A percentile compares a stretch with the other conserved stretches of the same genome.
phyloP scores from a whole-genome alignment of 768 basidiomycete genomes.

The Xerocomus brunneocitrinus region DNA sequence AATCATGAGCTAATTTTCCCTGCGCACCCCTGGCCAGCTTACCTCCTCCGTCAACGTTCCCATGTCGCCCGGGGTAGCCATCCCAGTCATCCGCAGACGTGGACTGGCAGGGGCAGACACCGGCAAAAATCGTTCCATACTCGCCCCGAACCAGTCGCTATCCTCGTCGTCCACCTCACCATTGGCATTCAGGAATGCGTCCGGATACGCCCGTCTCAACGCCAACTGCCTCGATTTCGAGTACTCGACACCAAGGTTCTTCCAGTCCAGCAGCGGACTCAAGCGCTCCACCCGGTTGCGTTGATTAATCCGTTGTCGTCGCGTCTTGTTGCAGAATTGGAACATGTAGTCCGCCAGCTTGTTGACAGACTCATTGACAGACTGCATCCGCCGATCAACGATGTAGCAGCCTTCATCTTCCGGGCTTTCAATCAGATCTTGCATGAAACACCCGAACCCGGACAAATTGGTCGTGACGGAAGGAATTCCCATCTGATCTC shows the following conservation, averaged over 20 bases:
- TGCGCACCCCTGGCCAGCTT: slow-evolving; percentile 13
- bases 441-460: slow-evolving; percentile 98
- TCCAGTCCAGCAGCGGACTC: slow-evolving; percentile 94
- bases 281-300: slow-evolving; percentile 96
- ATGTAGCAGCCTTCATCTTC: slow-evolving; percentile 97
- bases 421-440: slow-evolving; percentile 92
- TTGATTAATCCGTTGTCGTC: slow-evolving; percentile 98
- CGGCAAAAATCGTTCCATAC: slow-evolving; percentile 65
- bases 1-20: not conserved
- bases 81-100: slow-evolving; percentile 63
- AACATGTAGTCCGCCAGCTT: slow-evolving; percentile 76
- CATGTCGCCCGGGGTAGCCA: slow-evolving; percentile 90
- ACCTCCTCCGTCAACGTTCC: slow-evolving; percentile 88
- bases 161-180: slow-evolving; percentile 49
- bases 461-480: slow-evolving; percentile 96
- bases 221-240: slow-evolving; percentile 91
- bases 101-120: slow-evolving; percentile 87
- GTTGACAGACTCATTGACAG: slow-evolving; percentile 87
- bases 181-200: slow-evolving; percentile 70
- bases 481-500: slow-evolving; percentile 88
- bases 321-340: slow-evolving; percentile 71
- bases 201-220: slow-evolving; percentile 90
- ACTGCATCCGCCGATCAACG: slow-evolving; percentile 85
- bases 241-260: slow-evolving; percentile 96
- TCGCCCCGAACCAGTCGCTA: slow-evolving; percentile 35